Base-by-base conservation (phyloP, 2,329 filamentous ascomycete species). In the Ceratocystis destructans region DNA sequence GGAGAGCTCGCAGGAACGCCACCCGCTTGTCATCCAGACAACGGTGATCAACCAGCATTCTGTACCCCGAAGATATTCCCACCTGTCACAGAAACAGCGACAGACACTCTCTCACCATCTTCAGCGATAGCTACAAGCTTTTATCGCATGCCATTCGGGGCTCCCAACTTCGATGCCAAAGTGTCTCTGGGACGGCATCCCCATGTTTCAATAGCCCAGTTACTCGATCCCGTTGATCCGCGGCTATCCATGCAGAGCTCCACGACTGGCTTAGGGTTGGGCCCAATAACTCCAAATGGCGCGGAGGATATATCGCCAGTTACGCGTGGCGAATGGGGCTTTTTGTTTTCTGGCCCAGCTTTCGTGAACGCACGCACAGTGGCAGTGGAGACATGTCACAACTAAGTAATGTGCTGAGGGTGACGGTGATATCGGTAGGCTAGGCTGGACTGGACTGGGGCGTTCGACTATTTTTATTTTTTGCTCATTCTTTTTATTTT, bases 281-380 rank as follows among this genome's bases (percentile, higher is more conserved):
- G 80, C 0, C 80, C 83, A 0, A 73, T 76, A 74, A 86, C 83
- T 66, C 83, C 83, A 1, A 83, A 85, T 69, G 79, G 76, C 6
- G 83, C 82, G 69, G 83, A 84, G 22, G 84, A 87, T 71, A 82
- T 86, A 66, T 85, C 82, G 62, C 84, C 84, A 5, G 79, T 82
- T 28, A 86, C 84, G 7, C 77, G 81, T 50, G 82, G 82, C 4
- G 84, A 86, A 73, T 87, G 84, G 84, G 81, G 82, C 0, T 83
- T 83, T 71, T 72, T 87, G 70, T 82, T 84, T 75, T 76, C 77
- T 50, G 79, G 80, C 2, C 76, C 78, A 33, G 75, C 74, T 31
- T 78, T 53, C 28, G 31, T 61, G 69, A 74, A 73, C 45, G 76
- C 74, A 17, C 77, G 76, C 70, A 82, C 75, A 50, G 82, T 76